Base-by-base conservation (phyloP, 2,329 filamentous ascomycete species). In the Biscogniauxia sp. region DNA sequence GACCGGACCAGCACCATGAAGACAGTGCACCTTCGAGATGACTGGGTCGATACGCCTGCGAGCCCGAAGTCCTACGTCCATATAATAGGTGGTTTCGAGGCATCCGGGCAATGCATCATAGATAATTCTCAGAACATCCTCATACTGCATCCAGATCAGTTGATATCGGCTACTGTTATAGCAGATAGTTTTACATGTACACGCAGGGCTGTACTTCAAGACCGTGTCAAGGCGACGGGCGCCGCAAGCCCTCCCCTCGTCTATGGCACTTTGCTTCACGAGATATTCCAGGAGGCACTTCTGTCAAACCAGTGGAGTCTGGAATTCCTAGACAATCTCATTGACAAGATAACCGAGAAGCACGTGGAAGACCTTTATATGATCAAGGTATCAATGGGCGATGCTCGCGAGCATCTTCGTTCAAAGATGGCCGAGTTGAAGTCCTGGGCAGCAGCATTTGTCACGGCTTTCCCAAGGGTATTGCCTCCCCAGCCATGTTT, bases 131-230 rank as follows among this genome's bases (percentile, higher is more conserved):
- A 89, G 55, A 92, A 93, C 69, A 90, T 98, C 75, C 79, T 99
- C 55, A 93, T 99, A 60, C 78, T 99, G 15, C 93, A 99, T 71
- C 95, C 95, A 0, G 95, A 99, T 71, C 93, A 98, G 76, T 84
- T 99, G 37, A 90, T 99, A 57, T 98, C 95, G 2, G 90, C 95
- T 2, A 98, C 95, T 0, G 92, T 96, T 5, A 90, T 99, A 51
- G 93, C 93, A n/a, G 95, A 99, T 75, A 97, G 95, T 0, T 97
- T 98, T 73, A 89, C 88, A 23, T 99, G 95, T 72, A 88, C 91
- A 73, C 89, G 95, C 19, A 89, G 94, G 65, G 93, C 95, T 28
- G 94, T 98, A 1, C 84, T 99, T 25, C 93, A 98, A 74, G 94
- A 99, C 74, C 89, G 95, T 32, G 89, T 99, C 69, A 98, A 98